Conservation (phyloP, 176 grass and related monocot genomes). For the Melocanna baccifera region DNA sequence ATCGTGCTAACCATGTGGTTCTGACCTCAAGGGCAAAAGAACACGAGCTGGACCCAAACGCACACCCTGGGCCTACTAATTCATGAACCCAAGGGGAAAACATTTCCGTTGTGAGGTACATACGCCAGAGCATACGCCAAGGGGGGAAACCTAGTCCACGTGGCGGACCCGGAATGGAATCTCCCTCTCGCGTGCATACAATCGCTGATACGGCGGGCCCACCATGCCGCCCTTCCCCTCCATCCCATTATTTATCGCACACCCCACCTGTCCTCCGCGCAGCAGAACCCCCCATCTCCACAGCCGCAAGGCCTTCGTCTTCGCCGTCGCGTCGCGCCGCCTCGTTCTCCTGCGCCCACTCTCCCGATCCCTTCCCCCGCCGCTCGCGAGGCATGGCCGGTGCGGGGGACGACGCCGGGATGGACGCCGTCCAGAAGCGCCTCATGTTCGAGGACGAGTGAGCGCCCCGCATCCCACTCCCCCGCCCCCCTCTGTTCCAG, state of each 20-base stretch:
- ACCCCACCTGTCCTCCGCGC: background rate
- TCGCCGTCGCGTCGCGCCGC: background rate
- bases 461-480: background rate
- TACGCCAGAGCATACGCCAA: background rate
- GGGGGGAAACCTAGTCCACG: background rate
- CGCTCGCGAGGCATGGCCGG: conserved; percentile 29
- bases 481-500: background rate
- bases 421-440: conserved; percentile 91
- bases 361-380: background rate
- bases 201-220: background rate
- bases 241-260: conserved; percentile 3
- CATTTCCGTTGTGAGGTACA: background rate
- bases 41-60: background rate
- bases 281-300: background rate
- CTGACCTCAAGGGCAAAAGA: background rate
- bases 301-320: background rate
- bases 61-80: background rate
- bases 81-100: background rate
- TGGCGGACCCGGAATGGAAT: background rate
- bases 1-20: background rate
- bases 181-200: background rate
- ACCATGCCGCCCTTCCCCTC: background rate
- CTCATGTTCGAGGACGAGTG: conserved; percentile 99
- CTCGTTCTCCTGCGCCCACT: background rate
- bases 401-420: conserved; percentile 57